Evolutionary conservation across 2,329 filamentous ascomycete genomes (phyloP).

Genomic region (Ophiostoma sp.): DNA sequence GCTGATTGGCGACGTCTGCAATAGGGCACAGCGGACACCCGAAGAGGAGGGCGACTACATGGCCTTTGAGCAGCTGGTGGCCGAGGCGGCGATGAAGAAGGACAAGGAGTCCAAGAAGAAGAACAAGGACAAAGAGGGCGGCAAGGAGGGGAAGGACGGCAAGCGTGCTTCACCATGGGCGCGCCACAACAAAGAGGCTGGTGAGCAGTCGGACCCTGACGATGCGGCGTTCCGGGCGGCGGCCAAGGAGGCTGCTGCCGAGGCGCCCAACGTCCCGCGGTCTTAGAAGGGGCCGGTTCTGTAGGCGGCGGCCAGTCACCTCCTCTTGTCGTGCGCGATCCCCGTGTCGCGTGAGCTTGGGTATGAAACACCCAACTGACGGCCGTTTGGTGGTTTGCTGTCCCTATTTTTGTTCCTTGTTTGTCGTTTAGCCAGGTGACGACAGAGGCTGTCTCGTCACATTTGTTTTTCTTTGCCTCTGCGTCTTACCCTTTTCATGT

Average conservation of each 20-base stretch:
- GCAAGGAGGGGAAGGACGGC: conserved; percentile 7
- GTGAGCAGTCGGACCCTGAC: background rate
- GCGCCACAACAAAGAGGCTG: background rate
- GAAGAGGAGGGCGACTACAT: conserved; percentile 99
- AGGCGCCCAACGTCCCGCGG: conserved; percentile 17
- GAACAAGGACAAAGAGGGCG: conserved; percentile 44
- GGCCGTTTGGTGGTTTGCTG: background rate
- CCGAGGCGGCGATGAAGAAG: conserved; percentile 94
- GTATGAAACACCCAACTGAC: too few relatives aligned
- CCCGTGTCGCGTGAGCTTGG: background rate
- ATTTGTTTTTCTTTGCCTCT: background rate
- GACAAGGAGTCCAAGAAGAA: conserved; percentile 76
- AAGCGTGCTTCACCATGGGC: background rate
- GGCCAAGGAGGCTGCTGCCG: background rate
- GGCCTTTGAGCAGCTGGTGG: conserved; percentile 96
- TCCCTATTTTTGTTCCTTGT: background rate
- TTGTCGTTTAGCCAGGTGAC: background rate
- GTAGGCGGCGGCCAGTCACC: background rate
- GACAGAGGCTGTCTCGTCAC: background rate
- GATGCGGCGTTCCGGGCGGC: conserved; percentile 13
- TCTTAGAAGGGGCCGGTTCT: background rate
- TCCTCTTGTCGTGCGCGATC: background rate
- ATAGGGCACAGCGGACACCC: conserved; percentile 79
- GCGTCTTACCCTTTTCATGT: background rate
- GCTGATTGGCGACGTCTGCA: conserved; percentile 84